phyloP scores from a whole-genome alignment of 495 filamentous ascomycete species.

The Chaetomium cochliodes region DNA sequence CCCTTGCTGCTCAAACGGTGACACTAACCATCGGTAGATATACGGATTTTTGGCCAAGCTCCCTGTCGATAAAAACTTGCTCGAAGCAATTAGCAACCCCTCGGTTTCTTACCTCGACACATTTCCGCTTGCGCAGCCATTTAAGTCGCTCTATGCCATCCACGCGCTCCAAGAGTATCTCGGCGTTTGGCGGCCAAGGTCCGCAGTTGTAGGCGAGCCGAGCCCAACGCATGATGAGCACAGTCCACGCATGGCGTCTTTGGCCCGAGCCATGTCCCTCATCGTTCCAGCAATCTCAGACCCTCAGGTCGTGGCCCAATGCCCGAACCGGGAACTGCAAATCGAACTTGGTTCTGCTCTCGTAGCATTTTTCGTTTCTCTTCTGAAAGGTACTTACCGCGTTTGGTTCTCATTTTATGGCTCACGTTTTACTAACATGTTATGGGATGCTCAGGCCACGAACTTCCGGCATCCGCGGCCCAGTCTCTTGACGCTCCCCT shows the following conservation, averaged over 20 bases:
- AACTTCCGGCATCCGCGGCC: conserved; percentile 26
- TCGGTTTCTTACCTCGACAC: conserved; percentile 53
- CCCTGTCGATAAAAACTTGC: conserved; percentile 62
- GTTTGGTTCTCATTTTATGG: not conserved
- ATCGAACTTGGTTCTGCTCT: conserved; percentile 44
- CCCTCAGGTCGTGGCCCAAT: conserved; percentile 40
- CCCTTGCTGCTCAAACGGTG: not conserved
- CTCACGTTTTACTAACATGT: conserved; percentile 1
- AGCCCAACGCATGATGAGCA: conserved; percentile 21
- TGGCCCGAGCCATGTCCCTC: conserved; percentile 44
- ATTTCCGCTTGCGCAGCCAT: conserved; percentile 69
- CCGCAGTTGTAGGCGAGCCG: conserved; percentile 21
- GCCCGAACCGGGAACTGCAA: conserved; percentile 40
- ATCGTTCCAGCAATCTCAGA: conserved; percentile 49
- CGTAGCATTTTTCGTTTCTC: conserved; percentile 42
- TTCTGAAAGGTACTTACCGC: conserved; percentile 43
- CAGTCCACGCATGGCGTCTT: conserved; percentile 32
- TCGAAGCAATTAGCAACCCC: conserved; percentile 57
- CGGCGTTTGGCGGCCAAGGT: conserved; percentile 29
- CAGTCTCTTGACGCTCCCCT: conserved; percentile 36
- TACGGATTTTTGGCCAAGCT: conserved; percentile 73
- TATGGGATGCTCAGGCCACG: conserved; percentile 21
- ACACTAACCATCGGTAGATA: conserved; percentile 51
- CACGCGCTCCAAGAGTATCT: conserved; percentile 58
- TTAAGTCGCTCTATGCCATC: conserved; percentile 71